Base-by-base conservation (phyloP, 2,329 filamentous ascomycete species). In the Xylariales sp. region DNA sequence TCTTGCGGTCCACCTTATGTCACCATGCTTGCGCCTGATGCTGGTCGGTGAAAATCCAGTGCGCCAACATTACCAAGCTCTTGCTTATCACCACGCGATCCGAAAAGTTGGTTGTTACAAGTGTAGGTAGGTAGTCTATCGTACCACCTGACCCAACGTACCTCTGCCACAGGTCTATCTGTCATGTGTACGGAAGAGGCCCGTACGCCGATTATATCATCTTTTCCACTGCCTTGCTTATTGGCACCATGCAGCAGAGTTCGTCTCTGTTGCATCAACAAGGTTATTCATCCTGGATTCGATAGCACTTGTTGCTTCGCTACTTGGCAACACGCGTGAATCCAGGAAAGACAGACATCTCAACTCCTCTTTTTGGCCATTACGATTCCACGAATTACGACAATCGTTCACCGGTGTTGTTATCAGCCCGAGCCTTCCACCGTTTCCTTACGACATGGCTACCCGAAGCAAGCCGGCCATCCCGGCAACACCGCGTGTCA, bases 401-500 rank as follows among this genome's bases (percentile, higher is more conserved):
- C 76, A 68, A 46, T 64, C 72, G 47, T 55, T 83, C 47, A 66
- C 72, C 50, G 82, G 82, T 50, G 70, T 73, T 52, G 68, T 84
- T 54, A 63, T 65, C 51, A 64, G 66, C 35, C 70, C 80, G 44
- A 68, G 71, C 29, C 73, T 86, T 2, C 80, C 81, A 34, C 74
- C 77, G 28, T 84, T 84, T 46, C 63, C 68, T 7, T 68, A 65
- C 61, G 57, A 60, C 56, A 79, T 82, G 69, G 71, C 77, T 42
- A 59, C 70, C 46, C 70, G 68, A 44, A 62, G 65, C 39, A 69
- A 76, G 46, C 63, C 62, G 49, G 69, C 71, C 52, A 71, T 93
- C 44, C 89, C 90, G 43, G 76, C 77, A 43, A 93, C 85, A 43
- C 89, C 89, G 56, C 84, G 88, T 57, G 86, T 96, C 52, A 94